These are phyloP conservation scores for Termitomyces sp. DNA, from an alignment of 1,284 basidiomycete species.

Conservation along the genomic window DNA sequence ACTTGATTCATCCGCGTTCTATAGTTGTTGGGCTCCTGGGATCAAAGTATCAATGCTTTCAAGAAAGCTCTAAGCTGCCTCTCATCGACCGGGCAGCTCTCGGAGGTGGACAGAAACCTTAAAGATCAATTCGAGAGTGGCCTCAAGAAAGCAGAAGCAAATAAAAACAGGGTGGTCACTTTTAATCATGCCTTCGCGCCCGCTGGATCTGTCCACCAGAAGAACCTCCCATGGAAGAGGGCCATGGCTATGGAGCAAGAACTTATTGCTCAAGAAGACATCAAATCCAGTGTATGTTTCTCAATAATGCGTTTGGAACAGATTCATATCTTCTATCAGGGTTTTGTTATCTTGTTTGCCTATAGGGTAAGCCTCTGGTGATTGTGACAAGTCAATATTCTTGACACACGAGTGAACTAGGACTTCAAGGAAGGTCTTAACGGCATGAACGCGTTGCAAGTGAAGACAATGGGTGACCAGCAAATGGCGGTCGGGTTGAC, in stretches of 20 bases:
- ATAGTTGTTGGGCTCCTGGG: slow-evolving; percentile 21
- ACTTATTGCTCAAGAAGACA: slow-evolving; percentile 13
- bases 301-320: not conserved
- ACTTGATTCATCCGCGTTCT: not conserved
- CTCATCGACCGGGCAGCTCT: slow-evolving; percentile 19
- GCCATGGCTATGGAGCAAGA: slow-evolving; percentile 18
- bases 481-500: slow-evolving; percentile 1
- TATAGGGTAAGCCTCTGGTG: slow-evolving; percentile 17
- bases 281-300: slow-evolving; percentile 23
- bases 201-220: not conserved
- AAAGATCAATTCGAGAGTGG: slow-evolving; percentile 26
- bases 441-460: slow-evolving; percentile 19
- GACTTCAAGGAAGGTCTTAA: slow-evolving; percentile 26
- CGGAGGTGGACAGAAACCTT: slow-evolving; percentile 22
- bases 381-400: not conserved
- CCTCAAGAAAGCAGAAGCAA: slow-evolving; percentile 22
- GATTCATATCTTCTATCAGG: slow-evolving; percentile 16
- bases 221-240: slow-evolving; percentile 19
- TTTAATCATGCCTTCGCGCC: not conserved
- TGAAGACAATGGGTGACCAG: slow-evolving; percentile 10
- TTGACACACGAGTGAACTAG: slow-evolving; percentile 10
- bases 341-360: slow-evolving; percentile 26
- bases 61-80: slow-evolving; percentile 25
- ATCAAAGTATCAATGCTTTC: slow-evolving; percentile 24
- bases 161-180: slow-evolving; percentile 9